These are phyloP conservation scores for Elaeis oleifera DNA, from an alignment of 202 grass and related monocot species.

Conservation along the genomic window DNA sequence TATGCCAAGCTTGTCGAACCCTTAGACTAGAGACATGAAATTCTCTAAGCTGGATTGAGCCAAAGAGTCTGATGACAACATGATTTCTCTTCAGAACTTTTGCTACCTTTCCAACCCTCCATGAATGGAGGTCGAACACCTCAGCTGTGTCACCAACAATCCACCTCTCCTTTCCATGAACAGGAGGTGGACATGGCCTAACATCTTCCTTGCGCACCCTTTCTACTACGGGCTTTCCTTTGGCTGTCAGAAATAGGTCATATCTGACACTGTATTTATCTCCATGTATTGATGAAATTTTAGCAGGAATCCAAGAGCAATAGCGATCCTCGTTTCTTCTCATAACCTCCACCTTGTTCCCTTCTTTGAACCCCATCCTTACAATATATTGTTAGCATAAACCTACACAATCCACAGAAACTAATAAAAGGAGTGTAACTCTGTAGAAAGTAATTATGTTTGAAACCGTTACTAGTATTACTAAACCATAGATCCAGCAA, in stretches of 20 bases:
- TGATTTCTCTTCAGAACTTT: conserved; percentile 3
- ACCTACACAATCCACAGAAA: conserved; percentile 4
- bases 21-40: conserved; percentile 5
- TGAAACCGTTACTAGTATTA: no score
- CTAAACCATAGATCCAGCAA: no score
- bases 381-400: not conserved
- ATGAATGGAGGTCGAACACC: conserved; percentile 6
- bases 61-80: conserved; percentile 9
- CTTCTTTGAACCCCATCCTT: conserved; percentile 12
- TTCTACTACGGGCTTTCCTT: conserved; percentile 1
- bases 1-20: not conserved
- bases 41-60: conserved; percentile 19
- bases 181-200: conserved; percentile 3
- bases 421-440: not conserved
- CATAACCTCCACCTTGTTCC: conserved; percentile 10
- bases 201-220: conserved; percentile 10
- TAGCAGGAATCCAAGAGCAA: conserved; percentile 23
- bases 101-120: conserved; percentile 7
- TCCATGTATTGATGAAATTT: not conserved
- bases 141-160: conserved; percentile 1
- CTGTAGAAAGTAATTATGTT: not conserved
- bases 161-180: conserved; percentile 3
- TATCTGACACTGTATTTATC: conserved; percentile 7
- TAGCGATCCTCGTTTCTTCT: conserved; percentile 4
- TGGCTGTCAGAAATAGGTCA: not conserved